A percentile compares a stretch with the other conserved stretches of the same genome.
Conservation (phyloP, 208 protist genomes). For the Trypanosoma lewisi region DNA sequence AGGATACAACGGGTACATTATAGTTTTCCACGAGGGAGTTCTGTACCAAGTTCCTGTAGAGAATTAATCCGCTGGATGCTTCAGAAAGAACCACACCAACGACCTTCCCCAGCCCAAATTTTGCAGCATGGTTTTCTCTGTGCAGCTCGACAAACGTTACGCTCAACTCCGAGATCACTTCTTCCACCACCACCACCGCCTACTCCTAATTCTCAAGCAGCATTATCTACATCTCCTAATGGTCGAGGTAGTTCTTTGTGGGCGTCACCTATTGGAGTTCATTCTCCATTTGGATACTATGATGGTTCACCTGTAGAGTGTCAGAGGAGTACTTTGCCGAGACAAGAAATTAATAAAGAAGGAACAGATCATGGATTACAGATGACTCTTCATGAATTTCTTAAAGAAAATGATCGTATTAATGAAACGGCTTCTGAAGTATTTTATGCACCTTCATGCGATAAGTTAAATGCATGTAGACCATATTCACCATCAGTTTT, state of each 20-base stretch:
- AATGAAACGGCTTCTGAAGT: constrained; percentile 1
- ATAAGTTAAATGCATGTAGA: constrained; percentile 14
- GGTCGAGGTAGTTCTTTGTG: constrained; percentile 25
- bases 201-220: too few species aligned
- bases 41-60: constrained; percentile 60
- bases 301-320: not conserved
- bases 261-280: constrained; percentile 18
- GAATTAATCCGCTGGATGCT: constrained; percentile 86
- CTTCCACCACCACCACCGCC: constrained; percentile 31
- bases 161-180: constrained; percentile 17
- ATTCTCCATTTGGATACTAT: constrained; percentile 22
- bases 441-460: not conserved
- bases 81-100: constrained; percentile 47
- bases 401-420: constrained; percentile 23
- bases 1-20: constrained; percentile 61
- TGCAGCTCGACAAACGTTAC: constrained; percentile 1
- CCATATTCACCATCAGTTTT: constrained; percentile 32
- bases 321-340: not conserved
- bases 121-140: constrained; percentile 26
- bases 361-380: constrained; percentile 13
- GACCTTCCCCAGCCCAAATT: constrained; percentile 61
- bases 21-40: constrained; percentile 64
- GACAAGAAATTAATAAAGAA: constrained; percentile 1
- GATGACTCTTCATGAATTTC: constrained; percentile 19
- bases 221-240: constrained; percentile 7